These are phyloP conservation scores for Penicillium riverlandense DNA, from an alignment of 495 filamentous ascomycete species.

Conservation along the genomic window DNA sequence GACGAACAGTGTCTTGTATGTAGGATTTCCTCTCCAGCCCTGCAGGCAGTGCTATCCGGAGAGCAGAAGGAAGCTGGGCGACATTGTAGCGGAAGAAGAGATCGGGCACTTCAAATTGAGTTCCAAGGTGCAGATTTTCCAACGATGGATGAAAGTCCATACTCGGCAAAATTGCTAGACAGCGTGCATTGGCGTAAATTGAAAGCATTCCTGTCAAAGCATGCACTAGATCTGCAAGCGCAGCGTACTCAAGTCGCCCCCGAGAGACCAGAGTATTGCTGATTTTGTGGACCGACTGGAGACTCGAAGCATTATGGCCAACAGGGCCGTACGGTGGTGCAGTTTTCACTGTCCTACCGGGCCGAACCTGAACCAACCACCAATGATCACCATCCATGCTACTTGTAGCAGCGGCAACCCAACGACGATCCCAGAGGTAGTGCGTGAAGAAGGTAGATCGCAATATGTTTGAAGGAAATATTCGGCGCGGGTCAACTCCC, in stretches of 20 bases:
- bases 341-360: conserved; percentile 6
- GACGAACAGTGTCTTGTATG: conserved; percentile 29
- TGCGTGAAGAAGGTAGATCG: conserved; percentile 59
- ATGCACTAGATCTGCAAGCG: conserved; percentile 31
- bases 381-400: conserved; percentile 69
- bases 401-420: conserved; percentile 61
- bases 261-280: conserved; percentile 18
- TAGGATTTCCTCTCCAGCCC: conserved; percentile 20
- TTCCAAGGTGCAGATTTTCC: conserved; percentile 25
- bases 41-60: conserved; percentile 23
- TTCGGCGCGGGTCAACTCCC: conserved; percentile 49
- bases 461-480: conserved; percentile 54
- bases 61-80: conserved; percentile 21
- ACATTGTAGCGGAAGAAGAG: conserved; percentile 28
- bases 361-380: conserved; percentile 59
- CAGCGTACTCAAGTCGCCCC: conserved; percentile 15
- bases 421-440: conserved; percentile 53
- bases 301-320: conserved; percentile 1
- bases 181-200: conserved; percentile 35
- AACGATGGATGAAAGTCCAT: conserved; percentile 27
- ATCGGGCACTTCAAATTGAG: conserved; percentile 27
- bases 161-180: conserved; percentile 24
- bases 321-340: conserved; percentile 2
- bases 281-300: conserved; percentile 21
- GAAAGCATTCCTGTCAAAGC: conserved; percentile 33